phyloP scores from a whole-genome alignment of 2,329 filamentous ascomycete genomes.

The Rhinocladiella mackenziei region DNA sequence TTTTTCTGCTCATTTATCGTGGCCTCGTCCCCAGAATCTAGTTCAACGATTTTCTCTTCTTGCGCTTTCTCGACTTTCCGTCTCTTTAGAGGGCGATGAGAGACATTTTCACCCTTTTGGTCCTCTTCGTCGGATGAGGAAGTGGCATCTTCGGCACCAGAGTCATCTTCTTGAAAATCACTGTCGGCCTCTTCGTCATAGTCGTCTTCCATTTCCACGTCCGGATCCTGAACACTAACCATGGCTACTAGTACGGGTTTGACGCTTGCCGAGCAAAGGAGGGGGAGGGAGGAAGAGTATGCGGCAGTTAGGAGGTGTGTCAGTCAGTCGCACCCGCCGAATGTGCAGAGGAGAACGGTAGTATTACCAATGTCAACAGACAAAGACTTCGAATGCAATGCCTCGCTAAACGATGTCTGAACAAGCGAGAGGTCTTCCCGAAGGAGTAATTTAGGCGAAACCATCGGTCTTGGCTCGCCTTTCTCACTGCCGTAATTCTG shows the following conservation, averaged over 20 bases:
- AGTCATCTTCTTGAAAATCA: conserved; percentile 26
- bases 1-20: conserved; percentile 50
- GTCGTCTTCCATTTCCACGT: conserved; percentile 21
- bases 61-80: conserved; percentile 24
- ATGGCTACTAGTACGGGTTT: conserved; percentile 3
- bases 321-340: background rate
- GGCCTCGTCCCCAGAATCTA: conserved; percentile 55
- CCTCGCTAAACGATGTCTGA: too few relatives aligned
- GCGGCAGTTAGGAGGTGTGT: background rate
- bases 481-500: too few relatives aligned
- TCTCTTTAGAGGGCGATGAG: conserved; percentile 19
- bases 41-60: conserved; percentile 35
- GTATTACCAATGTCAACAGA: too few relatives aligned
- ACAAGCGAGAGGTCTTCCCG: background rate
- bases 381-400: too few relatives aligned
- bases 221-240: conserved; percentile 10
- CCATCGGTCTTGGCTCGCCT: background rate
- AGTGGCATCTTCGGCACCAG: conserved; percentile 10
- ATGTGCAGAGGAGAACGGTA: too few relatives aligned
- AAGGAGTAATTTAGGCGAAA: conserved; percentile 1
- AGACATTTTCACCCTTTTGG: background rate
- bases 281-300: background rate
- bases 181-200: conserved; percentile 31
- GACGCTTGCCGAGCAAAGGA: background rate
- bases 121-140: conserved; percentile 22